phyloP scores from a whole-genome alignment of 345 rosid species.

The Leavenworthia alabamica region DNA sequence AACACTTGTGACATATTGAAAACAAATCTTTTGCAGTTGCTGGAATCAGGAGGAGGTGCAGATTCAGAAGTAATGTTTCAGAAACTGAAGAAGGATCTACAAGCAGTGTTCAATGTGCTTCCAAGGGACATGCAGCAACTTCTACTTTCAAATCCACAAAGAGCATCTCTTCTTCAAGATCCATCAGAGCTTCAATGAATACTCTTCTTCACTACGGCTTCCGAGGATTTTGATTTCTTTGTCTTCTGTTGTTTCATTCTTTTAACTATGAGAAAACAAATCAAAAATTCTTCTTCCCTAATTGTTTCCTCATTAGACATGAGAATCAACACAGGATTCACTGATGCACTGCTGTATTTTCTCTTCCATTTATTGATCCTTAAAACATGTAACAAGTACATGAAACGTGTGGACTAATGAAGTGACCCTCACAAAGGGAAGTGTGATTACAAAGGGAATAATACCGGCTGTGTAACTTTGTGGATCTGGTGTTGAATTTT shows the following conservation, averaged over 20 bases:
- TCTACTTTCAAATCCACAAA: conserved; percentile 78
- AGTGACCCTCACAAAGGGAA: neutral
- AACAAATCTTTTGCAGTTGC: conserved; percentile 35
- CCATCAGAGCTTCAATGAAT: conserved; percentile 25
- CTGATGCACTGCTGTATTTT: neutral
- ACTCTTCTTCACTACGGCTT: neutral
- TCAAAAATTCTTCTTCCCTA: neutral
- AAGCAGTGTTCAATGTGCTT: conserved; percentile 57
- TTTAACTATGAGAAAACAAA: neutral
- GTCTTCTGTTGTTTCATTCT: conserved; percentile 12
- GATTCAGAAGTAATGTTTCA: conserved; percentile 42
- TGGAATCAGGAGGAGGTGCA: conserved; percentile 39
- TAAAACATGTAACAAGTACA: neutral
- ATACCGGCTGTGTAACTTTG: too few relatives aligned
- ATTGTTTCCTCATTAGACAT: neutral
- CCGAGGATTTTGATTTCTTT: neutral
- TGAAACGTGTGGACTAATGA: neutral
- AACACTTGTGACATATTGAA: neutral
- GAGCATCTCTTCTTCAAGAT: conserved; percentile 59
- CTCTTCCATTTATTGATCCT: neutral
- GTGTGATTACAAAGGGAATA: too few relatives aligned
- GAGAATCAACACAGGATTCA: conserved; percentile 3
- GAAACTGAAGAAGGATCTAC: conserved; percentile 79
- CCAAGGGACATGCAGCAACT: conserved; percentile 88
- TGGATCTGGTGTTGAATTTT: too few relatives aligned